phyloP scores from a whole-genome alignment of 768 basidiomycete genomes.

The Tricholoma saponaceum region DNA sequence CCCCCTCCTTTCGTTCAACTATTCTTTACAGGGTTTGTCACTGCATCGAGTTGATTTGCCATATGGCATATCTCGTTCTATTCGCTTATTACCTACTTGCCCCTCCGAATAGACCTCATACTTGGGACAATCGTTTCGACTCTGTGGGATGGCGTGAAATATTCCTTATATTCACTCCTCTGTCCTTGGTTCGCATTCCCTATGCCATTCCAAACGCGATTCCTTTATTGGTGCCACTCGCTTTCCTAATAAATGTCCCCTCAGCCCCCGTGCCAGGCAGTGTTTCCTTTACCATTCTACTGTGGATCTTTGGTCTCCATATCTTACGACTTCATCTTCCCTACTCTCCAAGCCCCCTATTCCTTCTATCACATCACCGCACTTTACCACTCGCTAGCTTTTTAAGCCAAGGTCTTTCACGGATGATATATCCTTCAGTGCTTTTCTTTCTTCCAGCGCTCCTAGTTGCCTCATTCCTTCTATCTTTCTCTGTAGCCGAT shows the following conservation, averaged over 20 bases:
- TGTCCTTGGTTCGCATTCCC: constrained; percentile 29
- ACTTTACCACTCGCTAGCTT: constrained; percentile 44
- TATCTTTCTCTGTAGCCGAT: constrained; percentile 47
- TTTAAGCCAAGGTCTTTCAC: constrained; percentile 32
- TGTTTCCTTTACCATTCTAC: constrained; percentile 36
- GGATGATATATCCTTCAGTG: constrained; percentile 34
- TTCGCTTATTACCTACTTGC: constrained; percentile 37
- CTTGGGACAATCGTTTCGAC: constrained; percentile 15
- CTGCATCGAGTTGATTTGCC: constrained; percentile 35
- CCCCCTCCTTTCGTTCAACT: not conserved
- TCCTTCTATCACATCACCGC: constrained; percentile 33
- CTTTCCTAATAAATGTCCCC: constrained; percentile 40
- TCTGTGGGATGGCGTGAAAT: constrained; percentile 30
- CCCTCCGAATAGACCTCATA: constrained; percentile 31
- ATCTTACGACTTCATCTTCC: constrained; percentile 46
- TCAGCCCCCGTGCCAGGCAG: constrained; percentile 38
- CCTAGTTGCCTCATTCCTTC: constrained; percentile 36
- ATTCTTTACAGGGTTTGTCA: constrained; percentile 35
- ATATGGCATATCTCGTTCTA: constrained; percentile 35
- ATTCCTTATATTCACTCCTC: constrained; percentile 34
- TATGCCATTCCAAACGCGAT: constrained; percentile 30
- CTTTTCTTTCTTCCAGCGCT: constrained; percentile 47
- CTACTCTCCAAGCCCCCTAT: constrained; percentile 37
- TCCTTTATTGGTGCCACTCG: constrained; percentile 31
- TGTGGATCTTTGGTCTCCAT: constrained; percentile 36